These are phyloP conservation scores for Schizothecium vesticola DNA, from an alignment of 495 filamentous ascomycete genomes.

Conservation along the genomic window DNA sequence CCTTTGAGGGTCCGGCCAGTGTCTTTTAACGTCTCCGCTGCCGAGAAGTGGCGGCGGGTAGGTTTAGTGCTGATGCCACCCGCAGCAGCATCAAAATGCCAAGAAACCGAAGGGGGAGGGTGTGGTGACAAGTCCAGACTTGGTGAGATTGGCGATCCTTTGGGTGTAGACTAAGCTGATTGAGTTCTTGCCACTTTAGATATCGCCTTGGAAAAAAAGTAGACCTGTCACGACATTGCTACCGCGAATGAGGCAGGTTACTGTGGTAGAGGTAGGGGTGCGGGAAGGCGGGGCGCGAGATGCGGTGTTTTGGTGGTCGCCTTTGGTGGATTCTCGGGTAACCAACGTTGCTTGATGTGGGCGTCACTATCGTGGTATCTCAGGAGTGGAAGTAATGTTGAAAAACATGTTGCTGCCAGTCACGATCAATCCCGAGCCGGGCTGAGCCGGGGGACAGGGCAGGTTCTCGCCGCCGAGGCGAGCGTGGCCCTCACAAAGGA, in stretches of 20 bases:
- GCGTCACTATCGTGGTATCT: background rate
- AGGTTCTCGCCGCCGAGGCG: background rate
- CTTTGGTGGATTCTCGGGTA: background rate
- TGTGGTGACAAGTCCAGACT: background rate
- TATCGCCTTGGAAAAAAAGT: background rate
- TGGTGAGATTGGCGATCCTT: conserved; percentile 2
- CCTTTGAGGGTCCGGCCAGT: background rate
- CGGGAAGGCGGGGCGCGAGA: background rate
- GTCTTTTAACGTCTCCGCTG: background rate
- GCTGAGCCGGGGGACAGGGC: background rate
- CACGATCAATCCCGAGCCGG: background rate
- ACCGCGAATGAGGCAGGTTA: background rate
- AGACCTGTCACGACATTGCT: conserved; percentile 1
- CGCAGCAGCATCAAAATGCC: background rate
- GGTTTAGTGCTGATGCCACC: background rate
- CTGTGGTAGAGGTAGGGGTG: background rate
- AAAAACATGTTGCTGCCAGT: conserved; percentile 1
- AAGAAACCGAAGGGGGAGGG: background rate
- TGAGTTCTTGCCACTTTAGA: conserved; percentile 4
- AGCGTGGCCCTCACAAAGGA: background rate
- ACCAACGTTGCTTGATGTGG: background rate
- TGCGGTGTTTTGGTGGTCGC: background rate
- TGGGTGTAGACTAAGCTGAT: background rate
- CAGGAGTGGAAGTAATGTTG: background rate
- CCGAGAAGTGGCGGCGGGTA: background rate